Evolutionary conservation across 371 early-diverging fungal species (phyloP).

Genomic region (Zopfochytrium polystomum): DNA sequence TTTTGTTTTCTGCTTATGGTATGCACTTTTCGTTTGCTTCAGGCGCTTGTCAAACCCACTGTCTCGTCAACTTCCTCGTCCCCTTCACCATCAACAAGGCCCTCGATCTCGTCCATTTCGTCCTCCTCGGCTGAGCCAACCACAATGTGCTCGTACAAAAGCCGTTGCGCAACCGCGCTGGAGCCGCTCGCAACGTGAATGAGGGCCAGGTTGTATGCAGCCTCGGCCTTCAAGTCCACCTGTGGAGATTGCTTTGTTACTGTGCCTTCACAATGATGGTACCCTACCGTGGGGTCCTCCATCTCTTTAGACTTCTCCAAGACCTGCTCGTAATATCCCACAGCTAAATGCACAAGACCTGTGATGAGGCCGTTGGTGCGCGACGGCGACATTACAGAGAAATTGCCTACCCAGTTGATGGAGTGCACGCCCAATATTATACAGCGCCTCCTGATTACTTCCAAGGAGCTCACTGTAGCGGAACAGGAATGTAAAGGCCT

Average conservation of each 20-base stretch:
- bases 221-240: slow-evolving; percentile 44
- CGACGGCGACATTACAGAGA: no score
- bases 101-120: slow-evolving; percentile 1
- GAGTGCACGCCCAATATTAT: slow-evolving; percentile 81
- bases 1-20: no score
- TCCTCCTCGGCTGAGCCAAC: slow-evolving; percentile 8
- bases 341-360: slow-evolving; percentile 75
- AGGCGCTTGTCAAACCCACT: neutral
- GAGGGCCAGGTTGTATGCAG: slow-evolving; percentile 74
- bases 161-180: slow-evolving; percentile 61
- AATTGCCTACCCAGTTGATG: slow-evolving; percentile 78
- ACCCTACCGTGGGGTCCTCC: neutral
- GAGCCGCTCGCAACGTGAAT: slow-evolving; percentile 73
- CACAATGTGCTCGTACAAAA: slow-evolving; percentile 47
- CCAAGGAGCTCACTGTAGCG: slow-evolving; percentile 60
- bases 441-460: slow-evolving; percentile 69
- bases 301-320: slow-evolving; percentile 35
- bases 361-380: no score
- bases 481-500: slow-evolving; percentile 64
- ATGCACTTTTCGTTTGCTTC: slow-evolving; percentile 2
- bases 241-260: neutral
- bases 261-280: slow-evolving; percentile 8
- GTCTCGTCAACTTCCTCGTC: slow-evolving; percentile 4
- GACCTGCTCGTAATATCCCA: slow-evolving; percentile 74
- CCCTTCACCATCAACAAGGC: slow-evolving; percentile 10